A percentile compares a stretch with the other conserved stretches of the same genome.
Evolutionary conservation across 371 early-diverging fungal species (phyloP).

Genomic region (Zopfochytrium polystomum): DNA sequence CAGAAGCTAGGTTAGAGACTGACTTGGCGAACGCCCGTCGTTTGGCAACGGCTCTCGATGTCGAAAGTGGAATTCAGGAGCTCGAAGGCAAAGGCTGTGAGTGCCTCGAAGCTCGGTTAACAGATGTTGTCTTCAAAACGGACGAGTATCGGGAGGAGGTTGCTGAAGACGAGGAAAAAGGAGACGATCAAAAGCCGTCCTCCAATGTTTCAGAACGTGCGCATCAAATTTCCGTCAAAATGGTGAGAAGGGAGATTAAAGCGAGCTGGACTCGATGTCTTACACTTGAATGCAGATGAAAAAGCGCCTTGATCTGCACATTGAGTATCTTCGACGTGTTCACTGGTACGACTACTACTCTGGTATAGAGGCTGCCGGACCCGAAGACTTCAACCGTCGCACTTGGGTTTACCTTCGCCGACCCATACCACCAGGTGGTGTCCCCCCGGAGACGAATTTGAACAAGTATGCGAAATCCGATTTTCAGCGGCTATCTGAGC

Average conservation of each 20-base stretch:
- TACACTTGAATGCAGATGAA: too few relatives aligned
- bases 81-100: slow-evolving; percentile 24
- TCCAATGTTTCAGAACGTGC: neutral
- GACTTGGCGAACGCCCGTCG: slow-evolving; percentile 63
- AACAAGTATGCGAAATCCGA: slow-evolving; percentile 10
- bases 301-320: slow-evolving; percentile 72
- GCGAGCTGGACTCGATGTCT: too few relatives aligned
- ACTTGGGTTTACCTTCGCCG: slow-evolving; percentile 19
- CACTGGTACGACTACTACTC: slow-evolving; percentile 94
- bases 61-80: slow-evolving; percentile 46
- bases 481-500: slow-evolving; percentile 14
- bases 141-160: slow-evolving; percentile 5
- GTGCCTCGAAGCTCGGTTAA: slow-evolving; percentile 28
- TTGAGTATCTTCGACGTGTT: slow-evolving; percentile 84
- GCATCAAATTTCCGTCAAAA: neutral
- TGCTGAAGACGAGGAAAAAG: slow-evolving; percentile 26
- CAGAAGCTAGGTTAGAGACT: slow-evolving; percentile 61
- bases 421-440: neutral
- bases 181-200: neutral
- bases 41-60: slow-evolving; percentile 61
- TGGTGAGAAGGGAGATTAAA: slow-evolving; percentile 2
- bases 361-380: slow-evolving; percentile 72
- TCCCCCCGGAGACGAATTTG: slow-evolving; percentile 6
- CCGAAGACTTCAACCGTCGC: slow-evolving; percentile 75
- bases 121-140: slow-evolving; percentile 14